These are phyloP conservation scores for Raffaelea albimanens DNA, from an alignment of 2,329 filamentous ascomycete genomes.

Conservation along the genomic window DNA sequence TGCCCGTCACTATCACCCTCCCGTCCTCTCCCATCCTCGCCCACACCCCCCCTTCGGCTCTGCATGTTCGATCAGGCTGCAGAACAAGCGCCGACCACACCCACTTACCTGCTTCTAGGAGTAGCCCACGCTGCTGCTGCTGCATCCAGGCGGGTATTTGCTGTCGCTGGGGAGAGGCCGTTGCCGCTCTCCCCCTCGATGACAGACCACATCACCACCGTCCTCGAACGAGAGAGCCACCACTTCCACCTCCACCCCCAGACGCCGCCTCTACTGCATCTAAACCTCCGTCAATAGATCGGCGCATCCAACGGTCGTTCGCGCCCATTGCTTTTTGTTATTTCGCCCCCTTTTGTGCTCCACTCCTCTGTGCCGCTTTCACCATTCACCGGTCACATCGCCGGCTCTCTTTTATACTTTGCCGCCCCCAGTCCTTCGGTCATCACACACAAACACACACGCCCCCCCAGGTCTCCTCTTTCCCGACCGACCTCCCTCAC, in stretches of 20 bases:
- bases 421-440: constrained; percentile 18
- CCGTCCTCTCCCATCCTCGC: not conserved
- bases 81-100: constrained; percentile 27
- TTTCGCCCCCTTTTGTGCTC: not conserved
- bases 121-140: not conserved
- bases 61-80: constrained; percentile 15
- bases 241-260: not conserved
- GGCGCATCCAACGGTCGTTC: not conserved
- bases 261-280: no score
- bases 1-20: not conserved
- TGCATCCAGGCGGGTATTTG: not conserved
- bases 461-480: constrained; percentile 12
- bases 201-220: not conserved
- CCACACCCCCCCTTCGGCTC: constrained; percentile 9
- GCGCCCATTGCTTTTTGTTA: not conserved
- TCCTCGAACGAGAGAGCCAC: not conserved
- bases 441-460: constrained; percentile 5
- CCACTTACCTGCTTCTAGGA: constrained; percentile 10
- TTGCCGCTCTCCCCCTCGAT: constrained; percentile 1
- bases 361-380: not conserved
- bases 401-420: constrained; percentile 11
- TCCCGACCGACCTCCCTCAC: no score
- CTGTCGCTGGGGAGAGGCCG: not conserved
- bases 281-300: not conserved
- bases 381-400: constrained; percentile 1